Conservation (phyloP, 2,329 filamentous ascomycete genomes). For the Xylaria sp. region DNA sequence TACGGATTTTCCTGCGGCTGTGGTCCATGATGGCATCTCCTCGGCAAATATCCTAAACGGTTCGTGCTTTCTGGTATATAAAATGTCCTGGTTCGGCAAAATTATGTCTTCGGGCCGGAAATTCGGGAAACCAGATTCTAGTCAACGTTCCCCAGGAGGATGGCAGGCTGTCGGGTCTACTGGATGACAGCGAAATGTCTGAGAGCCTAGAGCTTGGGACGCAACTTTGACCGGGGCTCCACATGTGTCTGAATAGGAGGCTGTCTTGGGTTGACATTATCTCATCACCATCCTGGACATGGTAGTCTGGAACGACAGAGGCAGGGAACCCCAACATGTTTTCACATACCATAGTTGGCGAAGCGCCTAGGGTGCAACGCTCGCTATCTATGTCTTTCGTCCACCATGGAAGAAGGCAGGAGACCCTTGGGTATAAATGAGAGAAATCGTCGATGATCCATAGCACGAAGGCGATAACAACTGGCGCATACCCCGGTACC, state of each 20-base stretch:
- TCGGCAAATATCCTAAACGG: constrained; percentile 22
- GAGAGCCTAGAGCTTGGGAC: constrained; percentile 41
- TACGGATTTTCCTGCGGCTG: background rate
- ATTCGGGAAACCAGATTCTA: constrained; percentile 34
- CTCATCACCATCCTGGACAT: constrained; percentile 14
- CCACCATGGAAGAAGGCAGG: constrained; percentile 15
- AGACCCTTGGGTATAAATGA: background rate
- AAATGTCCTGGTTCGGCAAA: constrained; percentile 8
- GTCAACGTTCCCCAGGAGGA: constrained; percentile 41
- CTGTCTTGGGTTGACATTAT: constrained; percentile 14
- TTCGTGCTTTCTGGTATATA: constrained; percentile 16
- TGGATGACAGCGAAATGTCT: constrained; percentile 43
- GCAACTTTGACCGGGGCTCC: constrained; percentile 25
- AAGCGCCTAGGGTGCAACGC: background rate
- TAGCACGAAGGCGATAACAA: constrained; percentile 25
- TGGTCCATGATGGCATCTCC: constrained; percentile 13
- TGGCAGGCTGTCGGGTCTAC: constrained; percentile 38
- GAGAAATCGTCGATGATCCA: constrained; percentile 35
- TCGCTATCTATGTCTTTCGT: constrained; percentile 3
- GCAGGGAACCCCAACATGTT: constrained; percentile 11
- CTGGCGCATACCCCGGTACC: constrained; percentile 22
- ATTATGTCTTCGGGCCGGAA: constrained; percentile 13
- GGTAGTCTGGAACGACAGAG: constrained; percentile 13
- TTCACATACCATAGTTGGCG: background rate
- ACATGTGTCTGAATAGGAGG: constrained; percentile 27